Conservation (phyloP, 75 land plant species). For the Cunninghamia lanceolata region DNA sequence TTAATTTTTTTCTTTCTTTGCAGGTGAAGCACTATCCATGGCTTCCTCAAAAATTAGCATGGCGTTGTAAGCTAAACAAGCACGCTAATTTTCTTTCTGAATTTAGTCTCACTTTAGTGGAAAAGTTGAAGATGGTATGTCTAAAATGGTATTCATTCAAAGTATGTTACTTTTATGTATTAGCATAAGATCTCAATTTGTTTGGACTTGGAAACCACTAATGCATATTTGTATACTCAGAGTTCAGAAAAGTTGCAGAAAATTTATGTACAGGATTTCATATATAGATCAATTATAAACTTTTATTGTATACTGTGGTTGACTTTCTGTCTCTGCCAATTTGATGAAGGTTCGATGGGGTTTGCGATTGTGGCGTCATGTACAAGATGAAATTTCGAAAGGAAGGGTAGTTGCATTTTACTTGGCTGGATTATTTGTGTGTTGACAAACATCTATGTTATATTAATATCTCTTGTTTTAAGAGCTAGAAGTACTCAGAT, state of each 20-base stretch:
- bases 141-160: background rate
- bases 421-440: background rate
- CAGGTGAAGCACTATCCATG: background rate
- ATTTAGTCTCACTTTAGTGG: background rate
- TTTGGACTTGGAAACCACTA: background rate
- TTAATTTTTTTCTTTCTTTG: background rate
- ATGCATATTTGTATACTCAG: background rate
- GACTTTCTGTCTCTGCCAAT: background rate
- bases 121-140: constrained; percentile 6
- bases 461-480: background rate
- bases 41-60: constrained; percentile 2
- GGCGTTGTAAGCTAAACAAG: background rate
- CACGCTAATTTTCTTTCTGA: constrained; percentile 2
- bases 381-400: constrained; percentile 43
- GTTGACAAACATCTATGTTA: background rate
- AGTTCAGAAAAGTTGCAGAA: background rate
- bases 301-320: background rate
- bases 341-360: constrained; percentile 56
- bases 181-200: background rate
- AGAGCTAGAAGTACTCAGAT: background rate
- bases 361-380: constrained; percentile 49
- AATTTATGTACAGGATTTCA: background rate
- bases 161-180: background rate
- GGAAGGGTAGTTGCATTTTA: constrained; percentile 45
- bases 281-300: background rate